A percentile compares a stretch with the other conserved stretches of the same genome.
These are phyloP conservation scores for Fusarium pseudoanthophilum DNA, from an alignment of 2,329 filamentous ascomycete species.

Conservation along the genomic window DNA sequence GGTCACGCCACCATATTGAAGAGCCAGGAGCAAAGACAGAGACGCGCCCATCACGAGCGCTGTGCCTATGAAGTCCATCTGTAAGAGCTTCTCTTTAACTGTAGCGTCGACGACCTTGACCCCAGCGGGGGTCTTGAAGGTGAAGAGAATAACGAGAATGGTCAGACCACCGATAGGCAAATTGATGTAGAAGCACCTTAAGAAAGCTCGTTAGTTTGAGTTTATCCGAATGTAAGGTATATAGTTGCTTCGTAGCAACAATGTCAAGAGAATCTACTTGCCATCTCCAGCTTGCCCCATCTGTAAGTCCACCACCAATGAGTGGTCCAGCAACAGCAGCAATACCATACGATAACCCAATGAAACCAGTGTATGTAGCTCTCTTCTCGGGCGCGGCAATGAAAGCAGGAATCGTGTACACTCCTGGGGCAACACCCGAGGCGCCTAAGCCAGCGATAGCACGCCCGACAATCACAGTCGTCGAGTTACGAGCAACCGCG, in stretches of 20 bases:
- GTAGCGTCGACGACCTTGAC: neutral
- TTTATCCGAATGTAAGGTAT: rapidly evolving
- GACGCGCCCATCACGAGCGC: neutral
- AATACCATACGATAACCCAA: neutral
- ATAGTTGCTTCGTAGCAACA: rapidly evolving
- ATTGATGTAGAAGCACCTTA: neutral
- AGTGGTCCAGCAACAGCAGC: neutral
- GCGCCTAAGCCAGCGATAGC: constrained; percentile 60
- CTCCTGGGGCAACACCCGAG: constrained; percentile 61
- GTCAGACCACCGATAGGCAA: neutral
- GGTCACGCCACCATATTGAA: neutral
- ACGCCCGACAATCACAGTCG: constrained; percentile 61
- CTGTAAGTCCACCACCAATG: neutral
- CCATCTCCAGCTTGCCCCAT: neutral
- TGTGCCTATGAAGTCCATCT: neutral
- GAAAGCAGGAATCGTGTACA: constrained; percentile 59
- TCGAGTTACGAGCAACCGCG: constrained; percentile 55
- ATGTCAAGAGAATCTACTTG: rapidly evolving
- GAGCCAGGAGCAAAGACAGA: neutral
- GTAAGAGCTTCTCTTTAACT: neutral
- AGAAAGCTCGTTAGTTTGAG: rapidly evolving
- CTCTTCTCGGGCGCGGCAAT: neutral
- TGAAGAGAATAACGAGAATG: neutral
- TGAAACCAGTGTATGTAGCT: neutral
- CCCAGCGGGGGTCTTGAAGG: neutral